Evolutionary conservation across 257 asterid species (phyloP), one percentile per base, ranked within the genome.

Genomic region (Mentha longifolia): DNA sequence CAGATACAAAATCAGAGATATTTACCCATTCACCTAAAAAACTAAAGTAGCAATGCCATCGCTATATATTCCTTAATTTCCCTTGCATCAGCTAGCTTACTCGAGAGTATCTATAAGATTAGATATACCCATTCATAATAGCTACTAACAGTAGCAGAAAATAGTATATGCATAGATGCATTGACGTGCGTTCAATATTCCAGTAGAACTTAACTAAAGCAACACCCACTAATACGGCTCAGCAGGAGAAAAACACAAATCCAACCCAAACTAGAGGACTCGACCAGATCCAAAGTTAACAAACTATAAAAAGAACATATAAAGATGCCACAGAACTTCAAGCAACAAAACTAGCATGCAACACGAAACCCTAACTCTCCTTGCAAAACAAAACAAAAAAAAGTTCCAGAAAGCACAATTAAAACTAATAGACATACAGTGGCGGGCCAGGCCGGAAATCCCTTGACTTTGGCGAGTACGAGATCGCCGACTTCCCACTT

Each of bases 401-500:
- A 17, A 16, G 16, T 61, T 31, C 6, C 9, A 16, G 55, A 14
- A 68, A 67, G 51, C 20, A 15, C 30, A 61, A 68, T 37, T 6
- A 1, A 14, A 41, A 52, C 0, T 3, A 16, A 51, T 7, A 56
- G 14, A 15, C 89, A 49, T 85, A 92, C 97, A 80, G 80, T 89
- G 5, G 98, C 98, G 45, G 98, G 98, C 98, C 98, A 93, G 14
- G 98, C 91, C 66, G 95, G 96, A 76, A 87, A 90, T 0, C 98
- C 98, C 74, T 92, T 92, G 69, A 92, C 93, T 77, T 93, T 93
- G 47, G 98, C 98, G 35, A 93, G 96, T 75, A 93, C 98, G 56
- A 91, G 98, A 91, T 93, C 97, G 46, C 98, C 97, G 59, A 87
- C 77, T 69, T 91, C 89, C 92, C 95, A 93, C 84, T 85, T 86